Evolutionary conservation across 139 green algal species (phyloP), one percentile per base, ranked within the genome.

Genomic region (Gonium pectorale): DNA sequence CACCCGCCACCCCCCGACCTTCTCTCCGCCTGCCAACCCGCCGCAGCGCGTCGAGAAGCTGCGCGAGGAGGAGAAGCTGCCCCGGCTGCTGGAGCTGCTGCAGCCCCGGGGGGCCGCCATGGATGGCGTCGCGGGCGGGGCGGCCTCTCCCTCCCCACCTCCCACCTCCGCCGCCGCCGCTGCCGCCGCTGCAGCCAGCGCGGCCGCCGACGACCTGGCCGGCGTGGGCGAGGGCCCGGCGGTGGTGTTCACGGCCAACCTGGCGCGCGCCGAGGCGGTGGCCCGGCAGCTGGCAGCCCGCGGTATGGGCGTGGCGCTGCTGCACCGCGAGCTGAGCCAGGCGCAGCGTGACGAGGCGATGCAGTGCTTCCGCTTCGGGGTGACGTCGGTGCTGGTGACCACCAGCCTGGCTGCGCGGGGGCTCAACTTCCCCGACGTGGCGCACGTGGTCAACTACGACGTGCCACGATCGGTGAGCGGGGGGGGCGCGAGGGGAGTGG

Each of bases 381-480:
- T 93, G 35, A 94, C 92, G 31, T 93, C 91, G 11, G 91, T 99
- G 67, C 67, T 99, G 90, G 91, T 98, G 51, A 94, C 94, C 51
- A 98, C 95, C 8, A 92, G 94, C 70, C 92, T 98, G 8, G 95
- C 91, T 13, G 92, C 93, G 15, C 89, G 95, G 1, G 96, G 95
- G 5, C 81, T 98, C 70, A 95, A 98, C 86, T 89, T 98, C 35
- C 95, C 96, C 75, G 94, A 98, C 80, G 93, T 98, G 74, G 89
- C 92, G 69, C 71, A 91, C 13, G 94, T 98, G 31, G 87, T 97
- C 62, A 97, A 97, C 88, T 97, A 95, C 68, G 95, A 97, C 74
- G 90, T 95, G 87, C 94, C 95, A 22, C 51, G 43, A 17, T 88
- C 86, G 43, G 86, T 93, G n/a, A 60, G 66, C 5, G n/a, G n/a